Percentiles rank a stretch among this genome's conserved stretches.
These are phyloP conservation scores for Talaromyces sp. DNA, from an alignment of 2,329 filamentous ascomycete species.

Conservation along the genomic window DNA sequence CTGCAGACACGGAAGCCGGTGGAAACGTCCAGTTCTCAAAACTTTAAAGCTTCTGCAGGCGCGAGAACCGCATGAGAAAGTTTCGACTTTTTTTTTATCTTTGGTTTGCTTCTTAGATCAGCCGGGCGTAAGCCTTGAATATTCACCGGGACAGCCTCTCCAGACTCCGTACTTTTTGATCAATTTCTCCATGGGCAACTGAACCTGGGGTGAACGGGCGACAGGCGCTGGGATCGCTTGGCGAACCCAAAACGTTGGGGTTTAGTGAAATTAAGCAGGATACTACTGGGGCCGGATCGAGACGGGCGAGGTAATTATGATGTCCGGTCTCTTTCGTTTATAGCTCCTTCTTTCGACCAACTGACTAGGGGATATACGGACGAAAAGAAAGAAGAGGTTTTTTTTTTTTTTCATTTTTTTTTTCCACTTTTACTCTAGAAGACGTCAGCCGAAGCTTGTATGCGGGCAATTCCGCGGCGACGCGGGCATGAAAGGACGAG, in stretches of 20 bases:
- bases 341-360: too few relatives aligned
- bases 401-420: too few relatives aligned
- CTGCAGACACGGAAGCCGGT: conserved; percentile 6
- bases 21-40: conserved; percentile 13
- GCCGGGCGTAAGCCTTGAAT: not conserved
- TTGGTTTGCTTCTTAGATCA: not conserved
- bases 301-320: not conserved
- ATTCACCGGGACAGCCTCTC: conserved; percentile 3
- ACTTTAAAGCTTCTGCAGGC: conserved; percentile 22
- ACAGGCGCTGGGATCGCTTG: conserved; percentile 24
- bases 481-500: not conserved
- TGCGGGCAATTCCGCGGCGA: conserved; percentile 1
- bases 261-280: conserved; percentile 9
- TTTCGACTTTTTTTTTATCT: not conserved
- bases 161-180: conserved; percentile 2
- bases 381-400: too few relatives aligned
- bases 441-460: conserved; percentile 7
- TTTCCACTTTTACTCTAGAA: not conserved
- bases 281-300: conserved; percentile 1
- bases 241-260: conserved; percentile 18
- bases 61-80: conserved; percentile 15
- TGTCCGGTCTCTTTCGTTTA: too few relatives aligned
- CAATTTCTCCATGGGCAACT: conserved; percentile 18
- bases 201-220: conserved; percentile 19
- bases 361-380: not conserved